phyloP scores from a whole-genome alignment of 805 yeast species.

The Millerago galiae region DNA sequence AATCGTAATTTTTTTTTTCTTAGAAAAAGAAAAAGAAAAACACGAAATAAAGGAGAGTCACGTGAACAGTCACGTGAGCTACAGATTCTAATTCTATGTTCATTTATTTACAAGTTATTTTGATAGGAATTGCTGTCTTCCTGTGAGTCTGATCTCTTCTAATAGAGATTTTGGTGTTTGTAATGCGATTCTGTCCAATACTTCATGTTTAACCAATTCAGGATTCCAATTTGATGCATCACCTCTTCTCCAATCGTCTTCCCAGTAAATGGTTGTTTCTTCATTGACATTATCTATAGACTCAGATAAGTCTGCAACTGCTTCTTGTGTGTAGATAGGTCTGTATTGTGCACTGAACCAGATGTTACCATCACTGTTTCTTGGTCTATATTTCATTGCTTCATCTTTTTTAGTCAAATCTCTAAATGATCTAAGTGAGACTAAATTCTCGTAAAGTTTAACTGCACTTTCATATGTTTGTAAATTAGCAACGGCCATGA shows the following conservation, averaged over 20 bases:
- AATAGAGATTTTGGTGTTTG: constrained; percentile 64
- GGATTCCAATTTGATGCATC: constrained; percentile 65
- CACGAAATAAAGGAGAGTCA: neutral
- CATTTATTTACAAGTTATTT: neutral
- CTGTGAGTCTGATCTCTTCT: constrained; percentile 42
- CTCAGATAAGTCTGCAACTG: constrained; percentile 75
- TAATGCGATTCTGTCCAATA: constrained; percentile 45
- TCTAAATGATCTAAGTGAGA: constrained; percentile 67
- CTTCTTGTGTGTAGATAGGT: constrained; percentile 86
- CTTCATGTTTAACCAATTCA: constrained; percentile 53
- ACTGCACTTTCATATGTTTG: constrained; percentile 55
- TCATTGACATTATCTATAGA: constrained; percentile 56
- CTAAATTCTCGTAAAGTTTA: constrained; percentile 67
- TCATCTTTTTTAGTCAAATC: constrained; percentile 53
- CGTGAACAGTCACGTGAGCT: neutral
- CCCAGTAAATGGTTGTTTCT: constrained; percentile 61
- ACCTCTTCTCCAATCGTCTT: constrained; percentile 82
- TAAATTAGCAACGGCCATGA: constrained; percentile 78
- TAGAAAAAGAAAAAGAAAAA: neutral
- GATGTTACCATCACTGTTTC: constrained; percentile 68
- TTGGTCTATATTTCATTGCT: constrained; percentile 63
- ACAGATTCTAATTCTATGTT: neutral
- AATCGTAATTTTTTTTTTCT: neutral
- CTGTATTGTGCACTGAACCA: constrained; percentile 88
- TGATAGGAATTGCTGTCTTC: constrained; percentile 20